A percentile compares a stretch with the other conserved stretches of the same genome.
Evolutionary conservation across 192 early-diverging fungal genomes (phyloP).

Genomic region (Coemansia furcata): DNA sequence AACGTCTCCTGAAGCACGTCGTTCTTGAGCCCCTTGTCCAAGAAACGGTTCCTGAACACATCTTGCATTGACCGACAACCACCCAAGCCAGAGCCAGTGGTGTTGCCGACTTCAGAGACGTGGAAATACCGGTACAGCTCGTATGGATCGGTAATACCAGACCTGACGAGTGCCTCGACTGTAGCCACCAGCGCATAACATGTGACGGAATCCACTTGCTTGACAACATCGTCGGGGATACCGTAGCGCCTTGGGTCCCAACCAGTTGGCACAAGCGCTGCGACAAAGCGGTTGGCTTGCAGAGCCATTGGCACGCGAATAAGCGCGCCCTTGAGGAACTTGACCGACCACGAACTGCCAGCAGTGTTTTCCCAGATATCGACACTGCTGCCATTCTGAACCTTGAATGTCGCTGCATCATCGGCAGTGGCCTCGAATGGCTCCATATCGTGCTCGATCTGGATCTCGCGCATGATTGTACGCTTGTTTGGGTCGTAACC

Average conservation of each 20-base stretch:
- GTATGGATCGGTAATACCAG: slow-evolving; percentile 93
- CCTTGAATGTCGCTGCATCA: slow-evolving; percentile 81
- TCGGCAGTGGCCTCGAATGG: slow-evolving; percentile 85
- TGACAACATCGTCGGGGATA: slow-evolving; percentile 84
- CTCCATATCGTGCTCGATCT: slow-evolving; percentile 83
- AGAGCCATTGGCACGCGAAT: slow-evolving; percentile 87
- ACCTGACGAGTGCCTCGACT: slow-evolving; percentile 86
- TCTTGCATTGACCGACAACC: slow-evolving; percentile 69
- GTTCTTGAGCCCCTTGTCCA: slow-evolving; percentile 77
- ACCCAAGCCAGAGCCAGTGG: slow-evolving; percentile 82
- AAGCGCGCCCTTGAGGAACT: slow-evolving; percentile 81
- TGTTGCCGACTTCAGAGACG: slow-evolving; percentile 89
- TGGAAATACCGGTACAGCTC: slow-evolving; percentile 96
- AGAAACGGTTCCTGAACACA: slow-evolving; percentile 69
- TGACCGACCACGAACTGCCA: slow-evolving; percentile 69
- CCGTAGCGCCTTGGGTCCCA: slow-evolving; percentile 85
- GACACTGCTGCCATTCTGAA: slow-evolving; percentile 76
- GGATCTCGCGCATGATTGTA: slow-evolving; percentile 82
- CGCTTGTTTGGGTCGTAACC: slow-evolving; percentile 90
- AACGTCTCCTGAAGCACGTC: slow-evolving; percentile 84
- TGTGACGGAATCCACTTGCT: slow-evolving; percentile 85
- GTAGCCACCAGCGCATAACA: slow-evolving; percentile 82
- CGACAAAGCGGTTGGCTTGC: slow-evolving; percentile 74
- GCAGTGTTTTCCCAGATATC: slow-evolving; percentile 49
- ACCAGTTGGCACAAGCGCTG: slow-evolving; percentile 89